Base-by-base conservation (phyloP, 1,139 yeast species). In the Taphrina confusa region DNA sequence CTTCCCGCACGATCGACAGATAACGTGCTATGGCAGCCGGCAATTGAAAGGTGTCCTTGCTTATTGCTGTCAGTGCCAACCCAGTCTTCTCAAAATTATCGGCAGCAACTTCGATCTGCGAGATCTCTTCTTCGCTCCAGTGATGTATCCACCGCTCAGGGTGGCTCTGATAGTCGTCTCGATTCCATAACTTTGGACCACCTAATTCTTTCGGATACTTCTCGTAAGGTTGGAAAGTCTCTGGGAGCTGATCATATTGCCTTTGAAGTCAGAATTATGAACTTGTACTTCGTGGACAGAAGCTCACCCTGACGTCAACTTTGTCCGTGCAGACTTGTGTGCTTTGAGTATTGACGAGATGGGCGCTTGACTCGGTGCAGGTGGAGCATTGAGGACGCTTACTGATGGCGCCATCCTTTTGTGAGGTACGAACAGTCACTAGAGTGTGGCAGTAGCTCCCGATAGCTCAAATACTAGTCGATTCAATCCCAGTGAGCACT, bases 141-240 rank as follows among this genome's bases (percentile, higher is more conserved):
- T 31, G 16, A 28, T 23, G 49, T 1, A 44, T 22, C 58, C 58
- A 52, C 25, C 37, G n/a, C n/a, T 50, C 56, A 18, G 56, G 56
- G 25, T 30, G 36, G 27, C 25, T n/a, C 18, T 37, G 45, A 27
- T 50, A 50, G 16, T 50, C 56, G 12, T 50, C 46, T 9, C 46
- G 46, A 11, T 37, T 25, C 56, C 56, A 50, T 12, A 50, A 20
- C 4, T 20, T 50, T 16, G 45, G 56, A 11, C 56, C 56, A 6
- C 16, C 12, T 3, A 50, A 23, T n/a, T 50, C 45, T 33, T 37
- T 37, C 28, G 56, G 56, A 28, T 50, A 50, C 9, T 25, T 28
- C 27, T 50, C 56, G 22, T 50, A 50, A 4, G 56, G 56, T 16
- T 27, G 56, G 14, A 50, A 12, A 5, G 56, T 14, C 27, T 37